Conservation (phyloP, 805 yeast genomes). For the Wickerhamiella lipophila region DNA sequence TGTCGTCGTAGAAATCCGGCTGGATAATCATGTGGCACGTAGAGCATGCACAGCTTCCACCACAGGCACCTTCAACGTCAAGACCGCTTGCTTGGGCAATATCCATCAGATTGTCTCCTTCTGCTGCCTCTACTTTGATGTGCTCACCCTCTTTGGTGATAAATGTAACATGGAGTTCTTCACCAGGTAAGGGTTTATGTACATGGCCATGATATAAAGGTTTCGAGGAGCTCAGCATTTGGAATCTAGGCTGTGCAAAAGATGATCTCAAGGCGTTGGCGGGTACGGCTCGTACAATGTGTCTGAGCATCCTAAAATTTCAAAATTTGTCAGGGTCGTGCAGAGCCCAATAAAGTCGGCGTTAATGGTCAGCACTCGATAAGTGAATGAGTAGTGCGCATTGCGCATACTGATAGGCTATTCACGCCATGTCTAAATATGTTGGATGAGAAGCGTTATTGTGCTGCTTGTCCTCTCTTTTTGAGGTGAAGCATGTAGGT, state of each 20-base stretch:
- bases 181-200: slow-evolving; percentile 85
- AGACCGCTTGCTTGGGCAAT: slow-evolving; percentile 87
- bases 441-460: too few species aligned
- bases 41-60: slow-evolving; percentile 98
- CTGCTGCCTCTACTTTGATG: slow-evolving; percentile 69
- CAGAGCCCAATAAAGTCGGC: neutral
- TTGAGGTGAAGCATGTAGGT: too few species aligned
- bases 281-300: neutral
- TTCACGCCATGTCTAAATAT: too few species aligned
- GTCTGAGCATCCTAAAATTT: neutral
- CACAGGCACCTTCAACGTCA: slow-evolving; percentile 97
- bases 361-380: neutral
- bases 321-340: slow-evolving; percentile 1
- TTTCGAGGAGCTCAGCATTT: neutral
- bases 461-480: too few species aligned
- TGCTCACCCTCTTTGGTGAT: slow-evolving; percentile 87
- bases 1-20: slow-evolving; percentile 79
- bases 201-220: slow-evolving; percentile 60
- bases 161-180: slow-evolving; percentile 77
- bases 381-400: neutral
- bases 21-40: slow-evolving; percentile 96
- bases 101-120: slow-evolving; percentile 83
- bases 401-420: too few species aligned
- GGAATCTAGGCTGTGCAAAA: neutral
- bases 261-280: neutral